These are phyloP conservation scores for Neonectria punicea DNA, from an alignment of 2,329 filamentous ascomycete genomes.

Conservation along the genomic window DNA sequence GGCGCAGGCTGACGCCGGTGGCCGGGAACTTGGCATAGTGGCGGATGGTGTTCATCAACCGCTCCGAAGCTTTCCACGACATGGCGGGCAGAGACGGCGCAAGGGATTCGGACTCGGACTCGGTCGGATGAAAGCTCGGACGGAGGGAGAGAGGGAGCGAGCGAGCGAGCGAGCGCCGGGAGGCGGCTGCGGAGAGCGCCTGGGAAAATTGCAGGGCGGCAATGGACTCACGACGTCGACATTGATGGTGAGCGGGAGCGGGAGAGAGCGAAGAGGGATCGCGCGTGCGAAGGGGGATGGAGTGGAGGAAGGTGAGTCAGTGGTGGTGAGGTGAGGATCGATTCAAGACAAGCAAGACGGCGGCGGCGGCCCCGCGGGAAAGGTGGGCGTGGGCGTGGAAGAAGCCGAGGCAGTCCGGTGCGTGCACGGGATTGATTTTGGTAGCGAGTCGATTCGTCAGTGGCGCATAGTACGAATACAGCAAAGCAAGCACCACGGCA, in stretches of 20 bases:
- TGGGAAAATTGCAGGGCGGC: slow-evolving; percentile 33
- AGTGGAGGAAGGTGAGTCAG: slow-evolving; percentile 29
- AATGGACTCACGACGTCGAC: slow-evolving; percentile 43
- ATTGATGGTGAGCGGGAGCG: slow-evolving; percentile 34
- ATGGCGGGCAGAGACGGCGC: slow-evolving; percentile 60
- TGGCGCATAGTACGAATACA: slow-evolving; percentile 9
- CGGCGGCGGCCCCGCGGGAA: slow-evolving; percentile 38
- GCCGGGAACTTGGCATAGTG: slow-evolving; percentile 98
- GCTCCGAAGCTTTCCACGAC: slow-evolving; percentile 93
- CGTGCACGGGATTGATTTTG: slow-evolving; percentile 21
- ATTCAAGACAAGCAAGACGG: not conserved
- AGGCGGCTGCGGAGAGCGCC: slow-evolving; percentile 37
- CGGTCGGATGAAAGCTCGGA: slow-evolving; percentile 41
- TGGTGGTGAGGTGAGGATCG: slow-evolving; percentile 19
- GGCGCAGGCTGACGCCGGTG: slow-evolving; percentile 92
- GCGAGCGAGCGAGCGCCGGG: slow-evolving; percentile 21
- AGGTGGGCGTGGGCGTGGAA: slow-evolving; percentile 31
- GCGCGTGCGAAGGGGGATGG: slow-evolving; percentile 23
- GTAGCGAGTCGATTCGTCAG: slow-evolving; percentile 20
- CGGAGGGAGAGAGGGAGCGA: slow-evolving; percentile 36
- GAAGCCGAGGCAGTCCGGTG: slow-evolving; percentile 42
- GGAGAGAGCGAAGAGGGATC: slow-evolving; percentile 1
- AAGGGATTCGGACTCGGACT: slow-evolving; percentile 32
- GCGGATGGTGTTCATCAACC: slow-evolving; percentile 95
- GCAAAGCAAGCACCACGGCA: not conserved